These are phyloP conservation scores for Blastobotrys capitulatus DNA, from an alignment of 1,139 yeast species.

Conservation along the genomic window DNA sequence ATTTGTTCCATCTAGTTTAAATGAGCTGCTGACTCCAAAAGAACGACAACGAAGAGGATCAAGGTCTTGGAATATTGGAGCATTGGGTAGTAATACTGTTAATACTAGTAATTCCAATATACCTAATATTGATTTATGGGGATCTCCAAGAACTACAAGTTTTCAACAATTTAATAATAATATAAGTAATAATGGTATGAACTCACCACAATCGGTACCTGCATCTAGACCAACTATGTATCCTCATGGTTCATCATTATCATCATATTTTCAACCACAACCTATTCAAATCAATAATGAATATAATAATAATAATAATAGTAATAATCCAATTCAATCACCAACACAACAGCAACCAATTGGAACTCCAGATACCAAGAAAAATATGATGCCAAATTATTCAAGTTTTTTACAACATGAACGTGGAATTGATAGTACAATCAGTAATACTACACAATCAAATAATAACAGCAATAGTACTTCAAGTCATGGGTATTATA, in stretches of 20 bases:
- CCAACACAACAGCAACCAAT: slow-evolving; percentile 9
- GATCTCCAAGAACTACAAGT: neutral
- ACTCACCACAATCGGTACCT: neutral
- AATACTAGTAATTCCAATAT: neutral
- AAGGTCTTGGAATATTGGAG: neutral
- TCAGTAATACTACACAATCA: too few relatives aligned
- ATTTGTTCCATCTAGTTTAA: slow-evolving; percentile 68
- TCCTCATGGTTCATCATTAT: neutral
- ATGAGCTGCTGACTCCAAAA: slow-evolving; percentile 73
- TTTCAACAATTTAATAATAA: neutral
- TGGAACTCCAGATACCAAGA: slow-evolving; percentile 16
- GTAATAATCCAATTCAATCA: neutral
- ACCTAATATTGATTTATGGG: slow-evolving; percentile 7
- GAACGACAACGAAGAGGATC: slow-evolving; percentile 47
- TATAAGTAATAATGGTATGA: neutral
- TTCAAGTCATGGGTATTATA: neutral
- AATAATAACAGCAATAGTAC: neutral
- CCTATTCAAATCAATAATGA: neutral
- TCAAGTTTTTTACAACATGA: neutral
- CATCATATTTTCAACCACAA: slow-evolving; percentile 1
- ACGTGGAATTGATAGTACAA: neutral
- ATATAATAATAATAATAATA: too few relatives aligned
- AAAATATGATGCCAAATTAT: neutral
- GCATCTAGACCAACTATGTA: neutral
- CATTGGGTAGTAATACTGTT: too few relatives aligned